A percentile compares a stretch with the other conserved stretches of the same genome.
phyloP scores from a whole-genome alignment of 2,329 filamentous ascomycete genomes.

The Cladophialophora bantiana region DNA sequence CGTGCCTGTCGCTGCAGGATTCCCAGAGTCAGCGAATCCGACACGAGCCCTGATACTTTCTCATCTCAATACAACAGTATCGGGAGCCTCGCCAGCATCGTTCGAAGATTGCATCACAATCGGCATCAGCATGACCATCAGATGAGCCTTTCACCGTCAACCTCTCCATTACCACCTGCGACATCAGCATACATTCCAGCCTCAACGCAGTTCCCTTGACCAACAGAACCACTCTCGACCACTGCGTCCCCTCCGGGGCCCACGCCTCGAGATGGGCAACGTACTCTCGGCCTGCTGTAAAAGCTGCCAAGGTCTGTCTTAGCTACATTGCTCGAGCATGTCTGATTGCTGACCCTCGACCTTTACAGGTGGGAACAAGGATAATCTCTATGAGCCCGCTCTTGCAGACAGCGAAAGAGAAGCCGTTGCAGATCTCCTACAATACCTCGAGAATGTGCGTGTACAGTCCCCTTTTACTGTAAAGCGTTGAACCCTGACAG shows the following conservation, averaged over 20 bases:
- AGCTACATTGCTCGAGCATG: background rate
- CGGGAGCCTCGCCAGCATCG: conserved; percentile 24
- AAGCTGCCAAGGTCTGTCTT: conserved; percentile 40
- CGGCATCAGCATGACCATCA: conserved; percentile 27
- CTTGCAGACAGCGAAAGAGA: conserved; percentile 96
- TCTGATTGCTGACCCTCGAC: conserved; percentile 20
- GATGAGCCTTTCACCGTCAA: conserved; percentile 27
- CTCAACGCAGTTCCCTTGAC: conserved; percentile 14
- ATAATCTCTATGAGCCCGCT: conserved; percentile 83
- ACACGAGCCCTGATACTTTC: conserved; percentile 11
- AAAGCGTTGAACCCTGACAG: conserved; percentile 36
- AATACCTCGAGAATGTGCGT: conserved; percentile 94
- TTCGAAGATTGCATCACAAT: conserved; percentile 26
- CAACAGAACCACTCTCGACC: conserved; percentile 19
- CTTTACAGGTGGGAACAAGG: conserved; percentile 72
- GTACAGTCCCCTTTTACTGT: background rate
- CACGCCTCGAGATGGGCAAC: conserved; percentile 40
- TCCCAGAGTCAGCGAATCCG: conserved; percentile 1
- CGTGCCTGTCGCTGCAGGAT: conserved; percentile 17
- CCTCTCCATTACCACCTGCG: conserved; percentile 13
- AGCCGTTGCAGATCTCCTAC: conserved; percentile 91
- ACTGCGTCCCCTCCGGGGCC: conserved; percentile 35
- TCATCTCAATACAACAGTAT: conserved; percentile 13
- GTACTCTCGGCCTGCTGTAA: conserved; percentile 41
- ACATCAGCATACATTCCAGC: conserved; percentile 16